Percentiles rank a stretch among this genome's conserved stretches.
Conservation (phyloP, 1,139 yeast species). For the Hanseniaspora sp. region DNA sequence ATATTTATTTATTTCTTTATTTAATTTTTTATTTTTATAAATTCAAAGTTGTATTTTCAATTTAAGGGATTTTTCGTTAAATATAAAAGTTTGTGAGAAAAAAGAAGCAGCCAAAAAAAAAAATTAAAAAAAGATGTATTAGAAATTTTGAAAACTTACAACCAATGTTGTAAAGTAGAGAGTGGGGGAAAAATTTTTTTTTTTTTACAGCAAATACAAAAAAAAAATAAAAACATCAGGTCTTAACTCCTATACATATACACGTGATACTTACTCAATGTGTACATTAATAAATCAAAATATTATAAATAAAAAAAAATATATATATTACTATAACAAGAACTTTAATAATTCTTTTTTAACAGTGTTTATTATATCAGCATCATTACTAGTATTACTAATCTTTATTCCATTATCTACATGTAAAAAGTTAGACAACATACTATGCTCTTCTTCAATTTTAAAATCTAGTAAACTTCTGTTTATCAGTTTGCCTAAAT, state of each 20-base stretch:
- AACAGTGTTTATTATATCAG: neutral
- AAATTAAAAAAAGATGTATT: neutral
- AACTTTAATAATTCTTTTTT: neutral
- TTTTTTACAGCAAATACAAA: too few relatives aligned
- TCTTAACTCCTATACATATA: too few relatives aligned
- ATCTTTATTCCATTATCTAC: neutral
- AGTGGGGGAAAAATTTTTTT: neutral
- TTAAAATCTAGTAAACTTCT: neutral
- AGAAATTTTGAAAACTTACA: conserved; percentile 8
- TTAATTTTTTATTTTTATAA: too few relatives aligned
- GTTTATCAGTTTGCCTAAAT: neutral
- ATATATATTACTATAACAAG: neutral
- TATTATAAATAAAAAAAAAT: too few relatives aligned
- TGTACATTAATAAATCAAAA: too few relatives aligned
- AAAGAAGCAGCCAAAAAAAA: neutral
- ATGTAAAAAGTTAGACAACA: neutral
- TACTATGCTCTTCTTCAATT: neutral
- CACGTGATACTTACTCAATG: neutral
- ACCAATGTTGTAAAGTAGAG: neutral
- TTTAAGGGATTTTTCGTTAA: too few relatives aligned
- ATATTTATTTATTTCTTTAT: too few relatives aligned
- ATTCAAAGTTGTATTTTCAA: too few relatives aligned
- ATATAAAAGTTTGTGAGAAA: neutral
- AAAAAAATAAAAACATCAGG: too few relatives aligned
- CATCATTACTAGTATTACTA: neutral